Conservation (phyloP, 768 basidiomycete genomes). For the Hericium erinaceus region DNA sequence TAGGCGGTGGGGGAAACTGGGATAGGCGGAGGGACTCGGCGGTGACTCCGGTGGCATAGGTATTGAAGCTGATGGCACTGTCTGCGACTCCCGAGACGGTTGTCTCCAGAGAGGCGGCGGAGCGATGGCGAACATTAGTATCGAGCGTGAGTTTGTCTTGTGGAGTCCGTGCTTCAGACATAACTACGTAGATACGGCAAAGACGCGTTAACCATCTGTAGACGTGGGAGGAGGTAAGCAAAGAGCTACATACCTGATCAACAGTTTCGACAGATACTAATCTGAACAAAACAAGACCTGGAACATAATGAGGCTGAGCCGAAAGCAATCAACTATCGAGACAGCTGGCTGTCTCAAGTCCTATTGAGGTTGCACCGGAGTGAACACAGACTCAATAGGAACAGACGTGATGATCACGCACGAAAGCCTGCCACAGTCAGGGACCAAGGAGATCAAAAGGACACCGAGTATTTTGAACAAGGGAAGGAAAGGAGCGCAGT, state of each 20-base stretch:
- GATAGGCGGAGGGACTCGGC: constrained; percentile 32
- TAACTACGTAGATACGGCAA: background rate
- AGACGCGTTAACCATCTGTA: too few species aligned
- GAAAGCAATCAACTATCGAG: background rate
- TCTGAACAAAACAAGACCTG: background rate
- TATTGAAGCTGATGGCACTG: constrained; percentile 41
- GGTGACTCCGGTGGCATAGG: constrained; percentile 19
- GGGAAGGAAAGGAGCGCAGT: background rate
- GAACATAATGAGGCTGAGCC: background rate
- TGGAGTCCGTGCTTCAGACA: constrained; percentile 1
- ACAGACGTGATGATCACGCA: background rate
- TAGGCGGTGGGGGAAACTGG: constrained; percentile 46
- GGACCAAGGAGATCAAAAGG: background rate
- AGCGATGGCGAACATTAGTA: constrained; percentile 20
- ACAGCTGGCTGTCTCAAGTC: background rate
- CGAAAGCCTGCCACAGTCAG: background rate
- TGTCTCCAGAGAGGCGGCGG: constrained; percentile 36
- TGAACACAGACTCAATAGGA: background rate
- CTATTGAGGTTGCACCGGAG: background rate
- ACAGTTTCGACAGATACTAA: background rate
- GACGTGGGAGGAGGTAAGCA: background rate
- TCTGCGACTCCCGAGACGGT: constrained; percentile 49
- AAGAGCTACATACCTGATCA: background rate
- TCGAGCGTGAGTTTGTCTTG: background rate
- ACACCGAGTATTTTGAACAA: background rate